These are phyloP conservation scores for Austroboletus rostrupii DNA, from an alignment of 1,284 basidiomycete genomes.

Conservation along the genomic window DNA sequence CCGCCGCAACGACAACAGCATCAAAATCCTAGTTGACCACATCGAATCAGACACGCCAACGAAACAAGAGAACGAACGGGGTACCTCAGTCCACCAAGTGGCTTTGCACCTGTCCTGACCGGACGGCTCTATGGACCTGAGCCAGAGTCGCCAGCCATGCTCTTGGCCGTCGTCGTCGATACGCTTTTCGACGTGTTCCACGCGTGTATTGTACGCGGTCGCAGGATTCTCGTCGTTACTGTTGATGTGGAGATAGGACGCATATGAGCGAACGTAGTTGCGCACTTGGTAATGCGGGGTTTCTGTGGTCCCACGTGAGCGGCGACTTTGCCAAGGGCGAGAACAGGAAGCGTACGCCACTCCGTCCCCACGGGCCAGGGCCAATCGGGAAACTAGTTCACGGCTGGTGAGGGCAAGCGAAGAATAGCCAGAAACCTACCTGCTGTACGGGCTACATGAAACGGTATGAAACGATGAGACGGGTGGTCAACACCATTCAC, in stretches of 20 bases:
- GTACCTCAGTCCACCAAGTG: conserved; percentile 15
- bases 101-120: conserved; percentile 29
- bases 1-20: conserved; percentile 3
- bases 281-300: conserved; percentile 21
- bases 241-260: conserved; percentile 39
- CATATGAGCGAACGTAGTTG: conserved; percentile 32
- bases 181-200: conserved; percentile 41
- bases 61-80: neutral
- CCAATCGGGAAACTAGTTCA: conserved; percentile 11
- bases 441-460: conserved; percentile 5
- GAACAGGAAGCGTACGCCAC: conserved; percentile 7
- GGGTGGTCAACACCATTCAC: neutral
- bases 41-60: neutral
- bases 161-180: conserved; percentile 27
- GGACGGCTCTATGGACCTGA: conserved; percentile 28
- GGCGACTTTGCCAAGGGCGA: neutral
- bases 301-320: conserved; percentile 7
- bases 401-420: no score
- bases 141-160: conserved; percentile 36
- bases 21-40: conserved; percentile 7
- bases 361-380: conserved; percentile 12
- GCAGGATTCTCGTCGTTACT: conserved; percentile 38
- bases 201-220: conserved; percentile 44
- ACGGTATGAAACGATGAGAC: neutral
- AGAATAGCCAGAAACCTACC: neutral